Evolutionary conservation across 2,329 filamentous ascomycete species (phyloP), one percentile per base, ranked within the genome.

Genomic region (Daldinia sp.): DNA sequence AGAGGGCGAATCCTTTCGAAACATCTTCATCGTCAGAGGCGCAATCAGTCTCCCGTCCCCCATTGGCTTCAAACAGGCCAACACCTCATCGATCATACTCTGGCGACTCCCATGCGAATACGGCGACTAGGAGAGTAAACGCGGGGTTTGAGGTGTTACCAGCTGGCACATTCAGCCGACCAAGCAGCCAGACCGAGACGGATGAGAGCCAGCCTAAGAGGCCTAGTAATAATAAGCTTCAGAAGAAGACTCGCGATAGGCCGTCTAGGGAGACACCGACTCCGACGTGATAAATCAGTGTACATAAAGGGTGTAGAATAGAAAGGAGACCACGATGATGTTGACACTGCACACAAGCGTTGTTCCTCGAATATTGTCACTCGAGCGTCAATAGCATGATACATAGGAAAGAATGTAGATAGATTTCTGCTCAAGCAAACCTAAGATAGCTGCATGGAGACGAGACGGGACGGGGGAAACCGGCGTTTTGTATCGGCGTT

Each of bases 91-190:
- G 74, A 13, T 72, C 68, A 2, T 74, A 75, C 55, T 72, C 70
- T n/a, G 67, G 65, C 47, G 70, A 68, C 5, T 64, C 65, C 2
- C 62, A 71, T 23, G 67, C 57, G 30, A 73, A 74, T 39, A 68
- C 55, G 10, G 51, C 72, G 5, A 62, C 70, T 1, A 70, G 73
- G 30, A 63, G 63, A 30, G 72, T 74, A 2, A 75, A 75, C 34
- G 57, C 67, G 3, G 73, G 73, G 1, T 75, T 75, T 27, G 73
- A 75, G 30, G 61, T 75, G 41, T 61, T 75, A 27, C 73, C 73
- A 3, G 73, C 72, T 9, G 73, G 73, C 1, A 74, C 72, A n/a
- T 72, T 70, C 47, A 51, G 66, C 41, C 67, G 68, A 39, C 32
- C 67, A n/a, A 65, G 60, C 15, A 69, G 56, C 55, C 50, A 70